Percentiles rank a stretch among this genome's conserved stretches.
These are phyloP conservation scores for Oidiodendron maius DNA, from an alignment of 495 filamentous ascomycete genomes.

Conservation along the genomic window DNA sequence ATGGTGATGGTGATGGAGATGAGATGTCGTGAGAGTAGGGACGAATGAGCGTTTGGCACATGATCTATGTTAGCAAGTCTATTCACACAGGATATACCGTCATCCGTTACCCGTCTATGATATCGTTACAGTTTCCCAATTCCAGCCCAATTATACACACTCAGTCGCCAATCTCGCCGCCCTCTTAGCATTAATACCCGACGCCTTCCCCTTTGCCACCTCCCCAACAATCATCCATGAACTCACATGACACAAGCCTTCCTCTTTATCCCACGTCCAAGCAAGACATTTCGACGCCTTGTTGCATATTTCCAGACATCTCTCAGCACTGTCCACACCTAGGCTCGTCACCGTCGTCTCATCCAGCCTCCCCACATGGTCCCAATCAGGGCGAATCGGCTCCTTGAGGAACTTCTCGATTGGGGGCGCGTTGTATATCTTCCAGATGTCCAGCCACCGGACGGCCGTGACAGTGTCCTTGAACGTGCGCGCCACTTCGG, in stretches of 20 bases:
- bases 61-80: too few species aligned
- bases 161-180: background rate
- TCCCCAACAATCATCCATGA: conserved; percentile 40
- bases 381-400: conserved; percentile 26
- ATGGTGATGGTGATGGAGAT: too few species aligned
- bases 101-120: too few species aligned
- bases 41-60: too few species aligned
- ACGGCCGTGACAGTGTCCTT: conserved; percentile 26
- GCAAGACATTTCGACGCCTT: conserved; percentile 28
- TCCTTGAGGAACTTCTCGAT: conserved; percentile 25
- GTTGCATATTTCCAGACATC: conserved; percentile 28
- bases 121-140: too few species aligned
- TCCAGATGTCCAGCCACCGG: conserved; percentile 33
- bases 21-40: too few species aligned
- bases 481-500: conserved; percentile 30
- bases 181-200: conserved; percentile 23
- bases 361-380: conserved; percentile 32
- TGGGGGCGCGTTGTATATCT: conserved; percentile 28
- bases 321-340: conserved; percentile 23
- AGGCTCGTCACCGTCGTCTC: conserved; percentile 26
- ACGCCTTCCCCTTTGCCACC: conserved; percentile 24
- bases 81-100: too few species aligned
- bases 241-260: conserved; percentile 27
- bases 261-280: conserved; percentile 34
- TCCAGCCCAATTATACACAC: too few species aligned